These are phyloP conservation scores for Xylaria sp. DNA, from an alignment of 2,329 filamentous ascomycete species.

Conservation along the genomic window DNA sequence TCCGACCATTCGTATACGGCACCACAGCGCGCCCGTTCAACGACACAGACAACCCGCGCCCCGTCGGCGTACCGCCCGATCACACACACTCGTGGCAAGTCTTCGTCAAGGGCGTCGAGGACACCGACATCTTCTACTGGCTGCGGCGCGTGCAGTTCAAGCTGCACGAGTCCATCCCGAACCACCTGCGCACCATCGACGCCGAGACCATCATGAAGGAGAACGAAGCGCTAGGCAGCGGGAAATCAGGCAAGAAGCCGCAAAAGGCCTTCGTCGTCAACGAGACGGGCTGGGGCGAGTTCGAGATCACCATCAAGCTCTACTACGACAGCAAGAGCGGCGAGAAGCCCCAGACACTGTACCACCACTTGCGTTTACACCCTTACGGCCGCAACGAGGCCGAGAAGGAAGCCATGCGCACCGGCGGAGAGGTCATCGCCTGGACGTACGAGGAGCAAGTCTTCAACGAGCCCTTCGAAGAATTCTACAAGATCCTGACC, in stretches of 20 bases:
- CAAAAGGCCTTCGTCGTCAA: conserved; percentile 74
- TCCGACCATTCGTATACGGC: conserved; percentile 77
- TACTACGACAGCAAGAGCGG: conserved; percentile 89
- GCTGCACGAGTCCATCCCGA: conserved; percentile 95
- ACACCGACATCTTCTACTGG: conserved; percentile 94
- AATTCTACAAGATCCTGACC: conserved; percentile 89
- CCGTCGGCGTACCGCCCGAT: conserved; percentile 80
- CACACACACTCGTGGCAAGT: conserved; percentile 98
- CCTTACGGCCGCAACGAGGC: conserved; percentile 87
- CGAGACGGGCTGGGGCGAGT: conserved; percentile 98
- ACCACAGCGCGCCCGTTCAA: conserved; percentile 84
- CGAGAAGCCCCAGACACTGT: conserved; percentile 96
- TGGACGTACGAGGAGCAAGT: conserved; percentile 94
- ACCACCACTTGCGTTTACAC: conserved; percentile 91
- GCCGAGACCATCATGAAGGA: conserved; percentile 49
- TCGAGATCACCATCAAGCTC: conserved; percentile 94
- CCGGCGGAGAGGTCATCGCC: conserved; percentile 73
- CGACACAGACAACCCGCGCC: conserved; percentile 80
- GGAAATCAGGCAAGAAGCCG: conserved; percentile 59
- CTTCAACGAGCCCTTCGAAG: conserved; percentile 96
- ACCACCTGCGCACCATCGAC: conserved; percentile 79
- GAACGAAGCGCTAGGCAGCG: conserved; percentile 42
- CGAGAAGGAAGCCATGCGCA: conserved; percentile 71
- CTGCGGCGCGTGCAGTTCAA: conserved; percentile 98
- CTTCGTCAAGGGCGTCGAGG: conserved; percentile 90